Conservation (phyloP, 2,329 filamentous ascomycete genomes). For the Ascochyta lentis region DNA sequence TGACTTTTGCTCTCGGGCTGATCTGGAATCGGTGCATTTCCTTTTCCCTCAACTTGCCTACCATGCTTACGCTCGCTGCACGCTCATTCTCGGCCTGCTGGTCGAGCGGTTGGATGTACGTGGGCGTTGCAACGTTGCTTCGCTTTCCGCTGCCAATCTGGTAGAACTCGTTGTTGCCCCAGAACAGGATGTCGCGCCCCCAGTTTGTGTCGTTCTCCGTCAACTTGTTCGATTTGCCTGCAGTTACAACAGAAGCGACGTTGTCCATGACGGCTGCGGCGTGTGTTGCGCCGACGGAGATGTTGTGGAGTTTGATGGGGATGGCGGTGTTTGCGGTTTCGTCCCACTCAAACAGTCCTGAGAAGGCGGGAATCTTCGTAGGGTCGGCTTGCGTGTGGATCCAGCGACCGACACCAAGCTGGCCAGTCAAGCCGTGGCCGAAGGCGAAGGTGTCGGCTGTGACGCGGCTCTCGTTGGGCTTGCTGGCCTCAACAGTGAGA, state of each 20-base stretch:
- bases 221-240: slow-evolving; percentile 37
- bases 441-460: slow-evolving; percentile 85
- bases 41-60: slow-evolving; percentile 61
- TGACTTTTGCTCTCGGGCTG: slow-evolving; percentile 75
- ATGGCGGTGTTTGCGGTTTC: slow-evolving; percentile 71
- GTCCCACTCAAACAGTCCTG: slow-evolving; percentile 85
- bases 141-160: slow-evolving; percentile 92
- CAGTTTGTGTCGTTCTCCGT: slow-evolving; percentile 77
- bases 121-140: slow-evolving; percentile 77
- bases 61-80: slow-evolving; percentile 21
- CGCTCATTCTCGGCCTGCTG: slow-evolving; percentile 60
- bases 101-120: slow-evolving; percentile 81
- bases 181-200: slow-evolving; percentile 89
- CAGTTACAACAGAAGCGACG: slow-evolving; percentile 69
- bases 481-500: slow-evolving; percentile 80
- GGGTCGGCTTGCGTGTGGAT: slow-evolving; percentile 82
- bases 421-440: slow-evolving; percentile 83
- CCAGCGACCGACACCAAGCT: slow-evolving; percentile 85
- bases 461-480: slow-evolving; percentile 63
- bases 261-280: slow-evolving; percentile 85
- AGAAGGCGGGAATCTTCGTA: slow-evolving; percentile 81
- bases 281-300: slow-evolving; percentile 82
- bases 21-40: slow-evolving; percentile 81
- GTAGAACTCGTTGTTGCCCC: slow-evolving; percentile 93
- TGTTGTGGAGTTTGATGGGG: slow-evolving; percentile 76